Evolutionary conservation across 2,329 filamentous ascomycete genomes (phyloP).

Genomic region (Ceratocystis eucalypticola): DNA sequence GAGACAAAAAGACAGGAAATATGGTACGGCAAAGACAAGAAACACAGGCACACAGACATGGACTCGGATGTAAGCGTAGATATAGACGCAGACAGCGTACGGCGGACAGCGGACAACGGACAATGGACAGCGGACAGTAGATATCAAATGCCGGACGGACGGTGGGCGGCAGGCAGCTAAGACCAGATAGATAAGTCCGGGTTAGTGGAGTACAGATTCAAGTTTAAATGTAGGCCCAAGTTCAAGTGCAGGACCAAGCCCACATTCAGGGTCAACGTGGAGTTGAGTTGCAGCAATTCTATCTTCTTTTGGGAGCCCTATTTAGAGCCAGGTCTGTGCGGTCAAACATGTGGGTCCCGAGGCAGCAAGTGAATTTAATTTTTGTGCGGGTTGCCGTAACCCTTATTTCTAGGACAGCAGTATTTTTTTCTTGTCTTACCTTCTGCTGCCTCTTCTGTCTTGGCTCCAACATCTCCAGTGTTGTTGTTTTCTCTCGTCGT

Average conservation of each 20-base stretch:
- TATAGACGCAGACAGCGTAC: too few relatives aligned
- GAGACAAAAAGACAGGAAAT: too few relatives aligned
- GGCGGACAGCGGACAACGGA: too few relatives aligned
- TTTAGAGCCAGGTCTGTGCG: neutral
- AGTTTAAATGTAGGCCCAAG: neutral
- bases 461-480: neutral
- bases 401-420: neutral
- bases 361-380: neutral
- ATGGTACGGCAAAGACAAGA: too few relatives aligned
- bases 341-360: neutral
- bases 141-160: too few relatives aligned
- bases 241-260: neutral
- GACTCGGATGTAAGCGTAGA: too few relatives aligned
- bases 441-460: neutral
- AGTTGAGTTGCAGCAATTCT: neutral
- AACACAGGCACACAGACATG: too few relatives aligned
- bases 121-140: too few relatives aligned
- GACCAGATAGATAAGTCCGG: too few relatives aligned
- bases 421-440: neutral
- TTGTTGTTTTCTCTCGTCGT: neutral
- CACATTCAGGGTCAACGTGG: neutral
- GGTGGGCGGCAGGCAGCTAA: too few relatives aligned
- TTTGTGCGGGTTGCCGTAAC: neutral
- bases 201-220: neutral
- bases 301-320: neutral